These are phyloP conservation scores for Irpex sp. DNA, from an alignment of 1,284 basidiomycete species.

Conservation along the genomic window DNA sequence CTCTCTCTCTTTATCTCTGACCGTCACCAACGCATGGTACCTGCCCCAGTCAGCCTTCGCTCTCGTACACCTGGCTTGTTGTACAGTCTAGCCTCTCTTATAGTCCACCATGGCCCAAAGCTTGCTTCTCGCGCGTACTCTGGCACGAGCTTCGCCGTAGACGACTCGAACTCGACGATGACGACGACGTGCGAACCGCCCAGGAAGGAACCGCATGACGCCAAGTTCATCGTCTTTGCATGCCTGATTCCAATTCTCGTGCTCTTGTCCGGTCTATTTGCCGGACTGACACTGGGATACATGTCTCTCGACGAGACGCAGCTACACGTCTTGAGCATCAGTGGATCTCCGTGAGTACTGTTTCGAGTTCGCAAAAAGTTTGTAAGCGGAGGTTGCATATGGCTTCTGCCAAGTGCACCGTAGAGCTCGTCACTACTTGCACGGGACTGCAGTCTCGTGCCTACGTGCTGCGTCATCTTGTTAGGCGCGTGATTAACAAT, in stretches of 20 bases:
- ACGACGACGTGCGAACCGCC: conserved; percentile 17
- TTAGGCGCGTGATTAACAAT: not conserved
- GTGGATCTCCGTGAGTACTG: conserved; percentile 68
- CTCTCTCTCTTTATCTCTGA: not conserved
- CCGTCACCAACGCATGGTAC: conserved; percentile 13
- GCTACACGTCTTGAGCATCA: conserved; percentile 81
- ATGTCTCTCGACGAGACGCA: conserved; percentile 94
- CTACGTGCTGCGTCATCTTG: not conserved
- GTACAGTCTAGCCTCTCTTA: conserved; percentile 12
- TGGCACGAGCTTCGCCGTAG: conserved; percentile 10
- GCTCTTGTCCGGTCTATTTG: conserved; percentile 59
- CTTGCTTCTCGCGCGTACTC: conserved; percentile 5
- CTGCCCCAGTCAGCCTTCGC: conserved; percentile 11
- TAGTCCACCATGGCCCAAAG: conserved; percentile 14
- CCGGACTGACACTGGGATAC: conserved; percentile 80
- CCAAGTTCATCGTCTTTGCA: conserved; percentile 40
- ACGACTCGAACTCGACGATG: not conserved
- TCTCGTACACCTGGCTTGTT: conserved; percentile 13
- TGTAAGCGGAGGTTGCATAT: no score
- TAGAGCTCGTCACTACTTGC: no score
- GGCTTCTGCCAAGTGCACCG: not conserved
- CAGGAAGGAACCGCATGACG: conserved; percentile 6
- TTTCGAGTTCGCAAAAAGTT: not conserved
- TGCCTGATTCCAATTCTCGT: conserved; percentile 57
- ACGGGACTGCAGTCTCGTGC: no score